Conservation (phyloP, 2,329 filamentous ascomycete genomes). For the Pestalotiopsis sp. region DNA sequence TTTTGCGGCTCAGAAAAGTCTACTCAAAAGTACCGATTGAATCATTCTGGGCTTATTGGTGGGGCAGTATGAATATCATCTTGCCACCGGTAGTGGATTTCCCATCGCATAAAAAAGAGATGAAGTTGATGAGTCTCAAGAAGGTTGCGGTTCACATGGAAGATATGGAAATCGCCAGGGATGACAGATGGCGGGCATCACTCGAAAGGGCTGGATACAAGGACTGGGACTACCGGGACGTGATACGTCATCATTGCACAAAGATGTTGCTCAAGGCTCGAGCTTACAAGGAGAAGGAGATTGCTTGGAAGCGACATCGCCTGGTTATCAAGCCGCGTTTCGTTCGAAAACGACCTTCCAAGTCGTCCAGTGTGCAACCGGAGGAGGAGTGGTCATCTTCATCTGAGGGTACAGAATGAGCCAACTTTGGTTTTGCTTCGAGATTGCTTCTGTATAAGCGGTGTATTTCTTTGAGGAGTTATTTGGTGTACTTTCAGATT, state of each 20-base stretch:
- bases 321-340: background rate
- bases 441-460: background rate
- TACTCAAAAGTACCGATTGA: background rate
- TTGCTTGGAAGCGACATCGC: background rate
- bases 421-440: background rate
- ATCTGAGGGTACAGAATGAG: background rate
- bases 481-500: no score
- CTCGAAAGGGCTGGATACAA: background rate
- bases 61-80: background rate
- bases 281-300: background rate
- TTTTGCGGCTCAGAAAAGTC: background rate
- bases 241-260: background rate
- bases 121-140: rapidly evolving
- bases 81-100: background rate
- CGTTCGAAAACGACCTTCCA: background rate
- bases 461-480: no score
- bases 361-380: background rate
- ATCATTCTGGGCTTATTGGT: background rate
- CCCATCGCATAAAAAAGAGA: no score
- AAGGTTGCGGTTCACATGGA: background rate
- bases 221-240: background rate
- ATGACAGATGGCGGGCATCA: background rate
- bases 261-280: background rate
- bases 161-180: background rate
- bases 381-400: background rate